Percentiles rank a stretch among this genome's conserved stretches.
Evolutionary conservation across 2,329 filamentous ascomycete genomes (phyloP).

Genomic region (Elsinoe ampelina): DNA sequence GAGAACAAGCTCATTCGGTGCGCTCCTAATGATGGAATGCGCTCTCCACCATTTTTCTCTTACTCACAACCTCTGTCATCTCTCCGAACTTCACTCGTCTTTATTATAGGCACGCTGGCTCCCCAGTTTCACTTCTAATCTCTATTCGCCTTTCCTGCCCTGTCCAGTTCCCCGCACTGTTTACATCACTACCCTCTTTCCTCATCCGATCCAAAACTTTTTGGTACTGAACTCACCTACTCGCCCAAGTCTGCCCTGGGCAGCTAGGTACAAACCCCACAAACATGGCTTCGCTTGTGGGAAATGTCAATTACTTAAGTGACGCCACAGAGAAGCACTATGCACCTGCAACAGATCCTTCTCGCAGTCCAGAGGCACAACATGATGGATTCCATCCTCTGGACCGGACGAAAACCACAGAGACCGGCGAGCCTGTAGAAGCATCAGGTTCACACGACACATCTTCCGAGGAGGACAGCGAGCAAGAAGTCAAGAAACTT

Average conservation of each 20-base stretch:
- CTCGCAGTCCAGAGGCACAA: neutral
- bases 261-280: neutral
- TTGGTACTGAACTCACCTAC: neutral
- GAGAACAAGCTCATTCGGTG: neutral
- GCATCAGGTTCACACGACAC: neutral
- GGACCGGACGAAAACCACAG: neutral
- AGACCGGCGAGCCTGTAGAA: conserved; percentile 13
- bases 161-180: conserved; percentile 4
- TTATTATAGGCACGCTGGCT: conserved; percentile 1
- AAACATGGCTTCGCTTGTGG: conserved; percentile 8
- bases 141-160: neutral
- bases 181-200: neutral
- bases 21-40: conserved; percentile 3
- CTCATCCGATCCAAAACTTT: neutral
- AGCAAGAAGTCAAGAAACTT: conserved; percentile 32
- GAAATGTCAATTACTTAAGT: conserved; percentile 3
- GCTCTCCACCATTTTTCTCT: neutral
- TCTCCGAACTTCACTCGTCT: neutral
- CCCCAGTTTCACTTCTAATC: neutral
- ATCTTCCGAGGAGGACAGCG: conserved; percentile 20
- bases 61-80: neutral
- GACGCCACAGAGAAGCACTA: conserved; percentile 10
- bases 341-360: neutral
- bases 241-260: neutral
- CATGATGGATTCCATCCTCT: neutral